Conservation (phyloP, 108 stramenopile genomes). For the Nitzschia sp. region DNA sequence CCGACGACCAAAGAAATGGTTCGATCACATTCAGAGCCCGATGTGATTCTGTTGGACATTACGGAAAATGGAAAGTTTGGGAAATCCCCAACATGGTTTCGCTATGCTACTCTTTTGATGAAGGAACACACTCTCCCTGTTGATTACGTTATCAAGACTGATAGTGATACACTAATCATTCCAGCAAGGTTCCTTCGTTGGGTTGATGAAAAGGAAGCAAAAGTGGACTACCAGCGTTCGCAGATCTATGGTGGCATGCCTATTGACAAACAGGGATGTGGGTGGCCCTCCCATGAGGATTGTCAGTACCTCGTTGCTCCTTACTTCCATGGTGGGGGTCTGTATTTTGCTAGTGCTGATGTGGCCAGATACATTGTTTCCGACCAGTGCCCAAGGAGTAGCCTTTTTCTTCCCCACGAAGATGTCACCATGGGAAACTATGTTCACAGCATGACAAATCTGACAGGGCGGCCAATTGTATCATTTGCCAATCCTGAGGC, state of each 20-base stretch:
- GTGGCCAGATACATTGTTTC: slow-evolving; percentile 24
- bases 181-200: slow-evolving; percentile 11
- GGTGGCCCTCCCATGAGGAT: slow-evolving; percentile 13
- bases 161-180: slow-evolving; percentile 27
- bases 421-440: slow-evolving; percentile 31
- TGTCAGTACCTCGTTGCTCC: slow-evolving; percentile 4
- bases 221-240: background rate
- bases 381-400: slow-evolving; percentile 4
- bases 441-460: slow-evolving; percentile 14
- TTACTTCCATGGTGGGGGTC: slow-evolving; percentile 6
- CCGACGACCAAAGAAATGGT: slow-evolving; percentile 1
- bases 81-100: slow-evolving; percentile 43
- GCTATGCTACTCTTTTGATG: slow-evolving; percentile 25
- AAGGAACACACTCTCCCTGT: slow-evolving; percentile 3
- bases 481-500: slow-evolving; percentile 4
- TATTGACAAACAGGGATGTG: slow-evolving; percentile 12
- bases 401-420: slow-evolving; percentile 17
- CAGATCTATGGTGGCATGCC: slow-evolving; percentile 14
- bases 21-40: slow-evolving; percentile 4
- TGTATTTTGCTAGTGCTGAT: slow-evolving; percentile 20
- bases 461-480: background rate
- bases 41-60: slow-evolving; percentile 31
- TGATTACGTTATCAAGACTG: slow-evolving; percentile 37
- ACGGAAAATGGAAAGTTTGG: slow-evolving; percentile 39
- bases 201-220: slow-evolving; percentile 15